Evolutionary conservation across 441 rosid genomes (phyloP).

Genomic region (Pelargonium citronellum): DNA sequence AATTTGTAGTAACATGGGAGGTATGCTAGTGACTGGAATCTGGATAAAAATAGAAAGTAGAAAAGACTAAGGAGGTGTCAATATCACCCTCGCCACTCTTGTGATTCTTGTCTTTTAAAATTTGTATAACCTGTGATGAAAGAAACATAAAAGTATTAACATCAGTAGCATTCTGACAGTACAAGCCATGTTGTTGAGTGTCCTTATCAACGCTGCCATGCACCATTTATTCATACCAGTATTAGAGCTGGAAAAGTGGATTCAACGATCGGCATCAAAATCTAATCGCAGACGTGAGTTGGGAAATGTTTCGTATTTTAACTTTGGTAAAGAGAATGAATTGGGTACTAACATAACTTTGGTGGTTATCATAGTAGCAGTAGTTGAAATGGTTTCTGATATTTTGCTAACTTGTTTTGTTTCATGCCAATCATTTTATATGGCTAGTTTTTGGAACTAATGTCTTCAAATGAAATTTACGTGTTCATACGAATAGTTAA

Average conservation of each 20-base stretch:
- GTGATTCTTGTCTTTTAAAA: slow-evolving; percentile 17
- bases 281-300: background rate
- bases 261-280: background rate
- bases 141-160: slow-evolving; percentile 16
- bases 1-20: slow-evolving; percentile 1
- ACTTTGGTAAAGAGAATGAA: no score
- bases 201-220: slow-evolving; percentile 16
- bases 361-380: no score
- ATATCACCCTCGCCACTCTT: slow-evolving; percentile 7
- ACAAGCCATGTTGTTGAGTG: slow-evolving; percentile 15
- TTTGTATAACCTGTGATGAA: slow-evolving; percentile 13
- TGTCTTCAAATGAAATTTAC: no score
- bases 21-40: slow-evolving; percentile 3
- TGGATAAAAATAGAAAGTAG: slow-evolving; percentile 2
- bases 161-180: slow-evolving; percentile 15
- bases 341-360: no score
- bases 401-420: background rate
- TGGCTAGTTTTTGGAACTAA: background rate
- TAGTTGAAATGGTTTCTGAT: background rate
- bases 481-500: no score
- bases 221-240: slow-evolving; percentile 7
- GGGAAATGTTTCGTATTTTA: background rate
- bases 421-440: background rate
- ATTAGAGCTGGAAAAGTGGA: slow-evolving; percentile 5
- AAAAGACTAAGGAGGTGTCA: slow-evolving; percentile 15